Percentiles rank a stretch among this genome's conserved stretches.
Conservation (phyloP, 768 basidiomycete genomes). For the Tulasnella sp. region DNA sequence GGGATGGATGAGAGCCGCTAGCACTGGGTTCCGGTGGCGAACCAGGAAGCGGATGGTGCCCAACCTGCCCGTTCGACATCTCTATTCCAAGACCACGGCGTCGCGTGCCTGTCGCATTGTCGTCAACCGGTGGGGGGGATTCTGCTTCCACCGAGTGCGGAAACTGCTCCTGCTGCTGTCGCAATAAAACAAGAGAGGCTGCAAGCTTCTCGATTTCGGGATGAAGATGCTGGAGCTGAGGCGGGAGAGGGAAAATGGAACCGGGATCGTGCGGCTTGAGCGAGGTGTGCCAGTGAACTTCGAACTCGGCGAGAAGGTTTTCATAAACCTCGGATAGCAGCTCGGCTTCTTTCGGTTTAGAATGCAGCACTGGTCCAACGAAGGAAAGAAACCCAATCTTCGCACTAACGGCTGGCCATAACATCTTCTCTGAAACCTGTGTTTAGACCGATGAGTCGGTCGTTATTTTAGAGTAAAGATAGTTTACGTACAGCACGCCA, state of each 20-base stretch:
- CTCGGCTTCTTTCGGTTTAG: background rate
- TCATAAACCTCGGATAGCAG: background rate
- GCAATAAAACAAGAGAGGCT: background rate
- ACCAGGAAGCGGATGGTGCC: background rate
- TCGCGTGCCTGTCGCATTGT: background rate
- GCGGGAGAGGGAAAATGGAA: background rate
- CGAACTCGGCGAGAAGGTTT: background rate
- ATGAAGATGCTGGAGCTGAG: slow-evolving; percentile 16
- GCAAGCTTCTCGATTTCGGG: background rate
- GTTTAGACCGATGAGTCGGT: no score
- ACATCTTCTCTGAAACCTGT: background rate
- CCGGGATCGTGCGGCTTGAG: background rate
- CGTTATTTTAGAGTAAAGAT: no score
- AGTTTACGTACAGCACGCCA: background rate
- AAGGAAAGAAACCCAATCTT: background rate
- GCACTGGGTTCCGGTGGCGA: background rate
- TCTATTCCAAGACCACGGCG: background rate
- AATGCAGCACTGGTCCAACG: background rate
- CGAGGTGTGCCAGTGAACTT: slow-evolving; percentile 4
- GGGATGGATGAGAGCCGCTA: background rate
- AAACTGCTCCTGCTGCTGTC: background rate
- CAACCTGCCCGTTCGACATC: background rate
- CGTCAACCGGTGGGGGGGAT: no score
- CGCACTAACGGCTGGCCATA: background rate
- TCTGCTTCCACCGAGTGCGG: background rate